Evolutionary conservation across 2,329 filamentous ascomycete species (phyloP), one percentile per base, ranked within the genome.

Genomic region (Shiraia sp.): DNA sequence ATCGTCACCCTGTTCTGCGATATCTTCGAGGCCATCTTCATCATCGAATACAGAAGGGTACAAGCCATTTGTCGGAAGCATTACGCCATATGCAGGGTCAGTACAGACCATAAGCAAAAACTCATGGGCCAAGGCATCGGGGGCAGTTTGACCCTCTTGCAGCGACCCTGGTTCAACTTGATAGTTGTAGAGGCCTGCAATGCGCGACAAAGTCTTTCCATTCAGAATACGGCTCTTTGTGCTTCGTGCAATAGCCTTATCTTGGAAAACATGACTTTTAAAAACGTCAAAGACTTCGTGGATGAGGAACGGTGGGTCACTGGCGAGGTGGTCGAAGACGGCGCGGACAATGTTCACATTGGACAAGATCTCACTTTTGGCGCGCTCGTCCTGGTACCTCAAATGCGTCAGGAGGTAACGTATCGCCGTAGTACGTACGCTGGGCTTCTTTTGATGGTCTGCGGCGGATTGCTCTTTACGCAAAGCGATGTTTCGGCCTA

Each of bases 401-500:
- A 99, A 74, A 49, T 89, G 85, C 16, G 86, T 83, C 45, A 96
- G 72, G 24, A 96, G 75, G 66, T 96, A 91, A 28, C 86, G 82
- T 39, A 95, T 79, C 7, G 91, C 87, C 61, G 91, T 90, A 2
- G 88, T 89, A 38, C 93, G 80, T 13, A 96, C 79, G 6, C 90
- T 91, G 2, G 90, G 87, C 57, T 83, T 86, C 47, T 82, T 79
- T 5, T 74, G 70, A 4, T 74, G 71, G 41, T 89, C 85, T 55
- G 88, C 86, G 2, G 79, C 71, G 1, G 75, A 75, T 23, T 60
- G 49, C 12, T 70, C 66, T 50, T 75, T 80, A 38, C 81, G 79
- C n/a, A 92, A 77, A 31, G 85, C 83, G 37, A 99, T 80, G 55
- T 95, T 95, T 37, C 88, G 79, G 5, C 88, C 86, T 2, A 99